Base-by-base conservation (phyloP, 148 eudicot genomes). In the Simmondsia chinensis region DNA sequence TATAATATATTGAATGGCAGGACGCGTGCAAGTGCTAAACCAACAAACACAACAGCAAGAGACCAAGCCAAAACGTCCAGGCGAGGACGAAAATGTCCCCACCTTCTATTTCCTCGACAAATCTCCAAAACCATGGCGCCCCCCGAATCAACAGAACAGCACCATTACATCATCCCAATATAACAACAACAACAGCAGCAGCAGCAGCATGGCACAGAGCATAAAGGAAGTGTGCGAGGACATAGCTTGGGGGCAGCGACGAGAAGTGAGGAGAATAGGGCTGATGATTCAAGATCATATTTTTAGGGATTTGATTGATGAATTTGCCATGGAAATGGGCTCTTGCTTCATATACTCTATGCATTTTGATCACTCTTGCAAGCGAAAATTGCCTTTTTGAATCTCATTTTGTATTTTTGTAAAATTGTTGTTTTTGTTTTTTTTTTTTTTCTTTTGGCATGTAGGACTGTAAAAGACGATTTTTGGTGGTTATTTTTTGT, bases 211-310 rank as follows among this genome's bases (percentile, higher is more conserved):
- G 69, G 38, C 38, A 7, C 62, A 77, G 43, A 72, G 62, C 20
- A 82, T 84, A 25, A 56, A 53, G 1, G 73, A 80, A 52, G 89
- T 80, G 11, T 80, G 95, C 36, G 46, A 17, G 11, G 70, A 72
- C 44, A 50, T 84, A 11, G 71, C 59, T 1, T 68, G 54, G 54
- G 95, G 89, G 0, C 65, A 61, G 24, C 56, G 34, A 59, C 54
- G 70, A 13, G 85, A 80, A 50, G 47, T 69, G 20, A 73, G 43
- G 20, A 64, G 49, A 38, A 41, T 84, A 22, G 89, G 75, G 20
- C 12, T 80, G 48, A 48, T 52, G 3, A n/a, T 80, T 36, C 79
- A 84, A 36, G 82, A 80, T 39, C 11, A 40, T 18, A 57, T 84
- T 2, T 57, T 55, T 52, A 67, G 53, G 31, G 95, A 84, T 33